phyloP scores from a whole-genome alignment of 371 early-diverging fungal species.

The Dichotomocladium elegans region DNA sequence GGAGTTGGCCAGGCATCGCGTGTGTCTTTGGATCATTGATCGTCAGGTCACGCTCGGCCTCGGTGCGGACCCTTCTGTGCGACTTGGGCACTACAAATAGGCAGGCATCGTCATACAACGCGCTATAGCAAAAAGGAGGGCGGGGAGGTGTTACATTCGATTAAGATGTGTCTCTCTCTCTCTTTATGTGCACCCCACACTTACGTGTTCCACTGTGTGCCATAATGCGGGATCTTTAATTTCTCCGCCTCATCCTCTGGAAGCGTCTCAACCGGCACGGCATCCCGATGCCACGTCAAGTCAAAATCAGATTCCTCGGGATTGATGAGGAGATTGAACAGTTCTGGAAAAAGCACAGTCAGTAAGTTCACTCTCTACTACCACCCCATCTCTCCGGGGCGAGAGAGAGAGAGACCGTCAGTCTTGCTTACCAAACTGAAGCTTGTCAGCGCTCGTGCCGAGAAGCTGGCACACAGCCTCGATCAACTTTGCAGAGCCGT shows the following conservation, averaged over 20 bases:
- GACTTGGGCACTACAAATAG: conserved; percentile 48
- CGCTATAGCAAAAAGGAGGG: conserved; percentile 16
- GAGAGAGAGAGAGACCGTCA: not conserved
- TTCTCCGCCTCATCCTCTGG: conserved; percentile 40
- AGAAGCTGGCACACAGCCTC: conserved; percentile 43
- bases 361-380: too few species aligned
- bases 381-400: too few species aligned
- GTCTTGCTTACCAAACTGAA: conserved; percentile 39
- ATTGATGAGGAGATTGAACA: conserved; percentile 54
- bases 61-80: conserved; percentile 44
- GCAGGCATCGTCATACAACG: conserved; percentile 51
- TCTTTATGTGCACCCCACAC: too few species aligned
- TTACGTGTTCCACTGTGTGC: conserved; percentile 58
- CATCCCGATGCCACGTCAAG: conserved; percentile 55
- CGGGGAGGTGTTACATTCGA: not conserved
- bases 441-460: conserved; percentile 26
- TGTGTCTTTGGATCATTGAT: conserved; percentile 47
- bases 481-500: conserved; percentile 34
- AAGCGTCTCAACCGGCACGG: conserved; percentile 38
- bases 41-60: conserved; percentile 43
- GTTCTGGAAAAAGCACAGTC: conserved; percentile 23
- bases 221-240: conserved; percentile 48
- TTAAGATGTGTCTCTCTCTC: too few species aligned
- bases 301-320: conserved; percentile 49
- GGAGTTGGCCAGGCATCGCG: conserved; percentile 45